phyloP scores from a whole-genome alignment of 441 rosid species.

The Eutrema salsugineum region DNA sequence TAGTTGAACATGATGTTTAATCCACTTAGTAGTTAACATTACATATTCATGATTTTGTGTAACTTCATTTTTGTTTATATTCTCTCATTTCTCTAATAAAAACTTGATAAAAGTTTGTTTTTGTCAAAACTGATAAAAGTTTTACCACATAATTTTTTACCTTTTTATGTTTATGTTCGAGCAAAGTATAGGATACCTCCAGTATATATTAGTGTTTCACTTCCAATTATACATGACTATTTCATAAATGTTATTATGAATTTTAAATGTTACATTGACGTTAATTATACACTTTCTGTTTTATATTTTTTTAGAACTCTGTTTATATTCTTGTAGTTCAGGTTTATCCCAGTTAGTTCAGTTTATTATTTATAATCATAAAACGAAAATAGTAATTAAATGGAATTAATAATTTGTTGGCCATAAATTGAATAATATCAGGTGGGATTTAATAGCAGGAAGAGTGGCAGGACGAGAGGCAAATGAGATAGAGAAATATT shows the following conservation, averaged over 20 bases:
- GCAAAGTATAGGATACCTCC: neutral
- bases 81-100: neutral
- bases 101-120: neutral
- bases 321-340: neutral
- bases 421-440: constrained; percentile 6
- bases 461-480: constrained; percentile 60
- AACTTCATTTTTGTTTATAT: neutral
- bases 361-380: too few species aligned
- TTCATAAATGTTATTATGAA: neutral
- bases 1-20: neutral
- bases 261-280: neutral
- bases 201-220: neutral
- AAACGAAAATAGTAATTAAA: neutral
- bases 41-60: neutral
- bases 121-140: neutral
- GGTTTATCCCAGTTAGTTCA: neutral
- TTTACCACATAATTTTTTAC: neutral
- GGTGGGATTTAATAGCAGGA: constrained; percentile 79
- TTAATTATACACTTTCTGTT: neutral
- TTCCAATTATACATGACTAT: neutral
- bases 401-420: neutral
- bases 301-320: neutral
- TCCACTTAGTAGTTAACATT: neutral
- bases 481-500: constrained; percentile 72
- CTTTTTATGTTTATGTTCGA: neutral